Evolutionary conservation across 2,329 filamentous ascomycete species (phyloP).

Genomic region (Ophioceras dolichostomum): DNA sequence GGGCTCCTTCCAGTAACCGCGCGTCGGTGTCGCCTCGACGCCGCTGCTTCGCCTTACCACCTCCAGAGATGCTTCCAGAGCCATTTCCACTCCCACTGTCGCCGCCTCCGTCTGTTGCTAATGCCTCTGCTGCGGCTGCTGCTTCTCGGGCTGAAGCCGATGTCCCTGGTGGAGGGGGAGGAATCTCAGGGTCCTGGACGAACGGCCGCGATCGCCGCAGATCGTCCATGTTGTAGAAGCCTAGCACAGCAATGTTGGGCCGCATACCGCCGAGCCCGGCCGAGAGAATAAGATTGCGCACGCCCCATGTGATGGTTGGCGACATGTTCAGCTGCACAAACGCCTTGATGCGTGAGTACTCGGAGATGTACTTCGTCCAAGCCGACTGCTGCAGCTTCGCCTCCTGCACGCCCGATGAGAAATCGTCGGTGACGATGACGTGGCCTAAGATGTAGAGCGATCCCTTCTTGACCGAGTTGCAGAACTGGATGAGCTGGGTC

Average conservation of each 20-base stretch:
- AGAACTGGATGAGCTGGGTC: constrained; percentile 78
- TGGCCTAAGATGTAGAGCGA: constrained; percentile 76
- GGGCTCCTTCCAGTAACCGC: constrained; percentile 39
- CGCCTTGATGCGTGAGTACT: constrained; percentile 76
- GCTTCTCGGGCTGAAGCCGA: neutral
- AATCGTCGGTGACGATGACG: constrained; percentile 78
- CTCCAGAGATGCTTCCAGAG: too few species aligned
- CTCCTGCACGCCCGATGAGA: constrained; percentile 65
- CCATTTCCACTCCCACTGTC: neutral
- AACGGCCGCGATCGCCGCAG: constrained; percentile 38
- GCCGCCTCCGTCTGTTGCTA: neutral
- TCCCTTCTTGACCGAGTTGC: constrained; percentile 84
- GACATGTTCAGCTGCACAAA: constrained; percentile 82
- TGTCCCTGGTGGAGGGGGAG: neutral
- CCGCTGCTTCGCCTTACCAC: constrained; percentile 12
- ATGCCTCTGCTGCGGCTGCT: too few species aligned
- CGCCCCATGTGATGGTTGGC: constrained; percentile 72
- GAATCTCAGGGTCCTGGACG: neutral
- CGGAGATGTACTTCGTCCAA: constrained; percentile 74
- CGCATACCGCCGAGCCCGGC: constrained; percentile 80
- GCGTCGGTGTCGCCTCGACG: constrained; percentile 41
- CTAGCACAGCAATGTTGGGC: constrained; percentile 74
- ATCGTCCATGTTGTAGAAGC: constrained; percentile 71
- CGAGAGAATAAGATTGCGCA: constrained; percentile 69
- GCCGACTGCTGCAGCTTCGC: constrained; percentile 68